A percentile compares a stretch with the other conserved stretches of the same genome.
These are phyloP conservation scores for Blastocladiella emersonii DNA, from an alignment of 371 early-diverging fungal species.

Conservation along the genomic window DNA sequence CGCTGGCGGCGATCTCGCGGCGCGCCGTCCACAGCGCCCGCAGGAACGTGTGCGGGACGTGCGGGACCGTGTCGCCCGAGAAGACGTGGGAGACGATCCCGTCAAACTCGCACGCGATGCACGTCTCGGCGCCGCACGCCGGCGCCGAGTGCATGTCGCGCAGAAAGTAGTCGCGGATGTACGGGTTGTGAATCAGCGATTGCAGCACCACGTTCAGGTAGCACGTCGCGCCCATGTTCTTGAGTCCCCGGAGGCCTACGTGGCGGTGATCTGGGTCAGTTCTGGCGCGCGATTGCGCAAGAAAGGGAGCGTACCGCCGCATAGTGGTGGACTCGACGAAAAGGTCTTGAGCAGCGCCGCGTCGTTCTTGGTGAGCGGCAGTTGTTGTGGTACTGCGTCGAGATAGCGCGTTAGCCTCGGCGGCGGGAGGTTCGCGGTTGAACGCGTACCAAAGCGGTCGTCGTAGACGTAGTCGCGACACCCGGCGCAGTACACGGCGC, in stretches of 20 bases:
- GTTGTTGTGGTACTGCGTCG: neutral
- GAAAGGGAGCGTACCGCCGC: neutral
- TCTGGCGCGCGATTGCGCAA: neutral
- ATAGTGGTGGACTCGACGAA: no score
- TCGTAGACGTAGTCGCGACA: constrained; percentile 84
- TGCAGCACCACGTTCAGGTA: constrained; percentile 91
- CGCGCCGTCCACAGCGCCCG: constrained; percentile 78
- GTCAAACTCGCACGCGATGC: constrained; percentile 89
- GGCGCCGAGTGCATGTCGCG: constrained; percentile 64
- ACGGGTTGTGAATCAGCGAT: constrained; percentile 77
- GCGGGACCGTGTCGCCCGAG: constrained; percentile 52
- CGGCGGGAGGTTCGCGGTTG: neutral
- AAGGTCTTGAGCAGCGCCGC: neutral
- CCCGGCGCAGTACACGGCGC: constrained; percentile 50
- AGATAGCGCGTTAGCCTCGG: no score
- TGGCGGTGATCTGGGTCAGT: constrained; percentile 6
- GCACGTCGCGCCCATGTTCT: constrained; percentile 89
- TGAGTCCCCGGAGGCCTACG: constrained; percentile 68
- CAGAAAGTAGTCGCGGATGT: constrained; percentile 70
- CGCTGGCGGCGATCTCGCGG: constrained; percentile 75
- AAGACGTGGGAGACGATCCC: constrained; percentile 52
- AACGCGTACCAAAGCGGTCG: constrained; percentile 38
- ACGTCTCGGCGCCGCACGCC: constrained; percentile 46
- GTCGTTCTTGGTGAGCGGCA: neutral
- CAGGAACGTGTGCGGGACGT: constrained; percentile 68